These are phyloP conservation scores for Alternaria triticina DNA, from an alignment of 2,329 filamentous ascomycete species.

Conservation along the genomic window DNA sequence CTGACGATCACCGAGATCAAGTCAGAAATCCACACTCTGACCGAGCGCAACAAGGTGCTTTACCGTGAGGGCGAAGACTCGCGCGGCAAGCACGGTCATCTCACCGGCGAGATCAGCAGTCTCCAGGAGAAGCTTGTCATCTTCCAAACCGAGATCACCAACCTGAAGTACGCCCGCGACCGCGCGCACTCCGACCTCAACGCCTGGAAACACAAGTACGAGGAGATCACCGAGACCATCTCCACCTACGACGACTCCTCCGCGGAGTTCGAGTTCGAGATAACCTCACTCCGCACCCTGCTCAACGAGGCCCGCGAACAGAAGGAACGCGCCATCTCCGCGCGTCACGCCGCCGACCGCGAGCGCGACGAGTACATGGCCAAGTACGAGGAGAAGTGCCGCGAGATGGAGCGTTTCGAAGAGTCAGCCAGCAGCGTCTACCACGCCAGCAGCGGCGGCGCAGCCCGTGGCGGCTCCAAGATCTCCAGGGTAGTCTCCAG, in stretches of 20 bases:
- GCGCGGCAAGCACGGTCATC: slow-evolving; percentile 22
- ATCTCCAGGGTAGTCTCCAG: slow-evolving; percentile 18
- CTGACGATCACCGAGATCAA: slow-evolving; percentile 17
- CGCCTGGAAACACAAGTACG: slow-evolving; percentile 33
- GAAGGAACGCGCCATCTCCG: slow-evolving; percentile 30
- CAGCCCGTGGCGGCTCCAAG: slow-evolving; percentile 5
- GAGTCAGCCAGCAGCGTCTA: slow-evolving; percentile 24
- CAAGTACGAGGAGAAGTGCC: slow-evolving; percentile 34
- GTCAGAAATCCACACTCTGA: slow-evolving; percentile 23
- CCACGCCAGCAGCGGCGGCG: slow-evolving; percentile 7
- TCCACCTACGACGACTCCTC: slow-evolving; percentile 27
- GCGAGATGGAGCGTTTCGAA: slow-evolving; percentile 31
- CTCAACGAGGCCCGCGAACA: slow-evolving; percentile 32
- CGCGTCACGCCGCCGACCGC: slow-evolving; percentile 29
- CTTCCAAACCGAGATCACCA: slow-evolving; percentile 29
- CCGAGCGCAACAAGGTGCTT: slow-evolving; percentile 24
- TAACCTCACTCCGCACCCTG: slow-evolving; percentile 25
- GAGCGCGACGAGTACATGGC: slow-evolving; percentile 29
- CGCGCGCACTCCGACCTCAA: slow-evolving; percentile 26
- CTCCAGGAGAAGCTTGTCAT: slow-evolving; percentile 24
- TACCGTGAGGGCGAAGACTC: slow-evolving; percentile 25
- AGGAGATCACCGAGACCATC: slow-evolving; percentile 30
- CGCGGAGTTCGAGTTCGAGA: slow-evolving; percentile 32
- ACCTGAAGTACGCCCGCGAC: slow-evolving; percentile 24
- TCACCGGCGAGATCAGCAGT: slow-evolving; percentile 17